A percentile compares a stretch with the other conserved stretches of the same genome.
Evolutionary conservation across 495 filamentous ascomycete genomes (phyloP).

Genomic region (Daldinia loculata): DNA sequence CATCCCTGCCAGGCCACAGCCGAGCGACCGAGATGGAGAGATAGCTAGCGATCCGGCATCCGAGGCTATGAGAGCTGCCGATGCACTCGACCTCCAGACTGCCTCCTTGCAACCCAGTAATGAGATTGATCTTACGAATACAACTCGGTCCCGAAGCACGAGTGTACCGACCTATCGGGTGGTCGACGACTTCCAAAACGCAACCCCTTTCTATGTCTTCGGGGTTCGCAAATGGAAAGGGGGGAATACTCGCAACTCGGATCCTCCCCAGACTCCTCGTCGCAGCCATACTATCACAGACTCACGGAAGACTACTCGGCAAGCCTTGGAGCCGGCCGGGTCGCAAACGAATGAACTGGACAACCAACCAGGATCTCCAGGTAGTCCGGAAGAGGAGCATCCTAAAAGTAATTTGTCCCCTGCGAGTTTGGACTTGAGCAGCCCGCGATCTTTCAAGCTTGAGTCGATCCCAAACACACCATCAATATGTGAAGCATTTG

Average conservation of each 20-base stretch:
- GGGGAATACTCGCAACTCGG: conserved; percentile 9
- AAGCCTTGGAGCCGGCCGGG: conserved; percentile 4
- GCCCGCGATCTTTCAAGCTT: conserved; percentile 14
- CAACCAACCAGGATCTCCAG: neutral
- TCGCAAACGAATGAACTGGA: conserved; percentile 15
- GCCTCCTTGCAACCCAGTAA: conserved; percentile 52
- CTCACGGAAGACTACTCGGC: conserved; percentile 14
- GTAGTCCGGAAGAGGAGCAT: conserved; percentile 4
- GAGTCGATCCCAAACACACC: conserved; percentile 38
- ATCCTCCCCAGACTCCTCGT: conserved; percentile 7
- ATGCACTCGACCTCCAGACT: conserved; percentile 58
- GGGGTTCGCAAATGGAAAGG: conserved; percentile 28
- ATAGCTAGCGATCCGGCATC: conserved; percentile 50
- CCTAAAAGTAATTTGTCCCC: conserved; percentile 15
- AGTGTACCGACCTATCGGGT: conserved; percentile 47
- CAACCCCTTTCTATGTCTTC: conserved; percentile 44
- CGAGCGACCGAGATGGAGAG: conserved; percentile 13
- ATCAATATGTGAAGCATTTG: conserved; percentile 37
- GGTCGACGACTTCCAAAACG: conserved; percentile 41
- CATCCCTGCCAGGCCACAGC: neutral
- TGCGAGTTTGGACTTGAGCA: conserved; percentile 21
- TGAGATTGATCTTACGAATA: conserved; percentile 50
- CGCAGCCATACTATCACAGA: conserved; percentile 24
- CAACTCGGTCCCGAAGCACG: conserved; percentile 46
- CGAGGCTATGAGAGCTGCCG: conserved; percentile 60